These are phyloP conservation scores for Apocynum venetum DNA, from an alignment of 257 asterid genomes.

Conservation along the genomic window DNA sequence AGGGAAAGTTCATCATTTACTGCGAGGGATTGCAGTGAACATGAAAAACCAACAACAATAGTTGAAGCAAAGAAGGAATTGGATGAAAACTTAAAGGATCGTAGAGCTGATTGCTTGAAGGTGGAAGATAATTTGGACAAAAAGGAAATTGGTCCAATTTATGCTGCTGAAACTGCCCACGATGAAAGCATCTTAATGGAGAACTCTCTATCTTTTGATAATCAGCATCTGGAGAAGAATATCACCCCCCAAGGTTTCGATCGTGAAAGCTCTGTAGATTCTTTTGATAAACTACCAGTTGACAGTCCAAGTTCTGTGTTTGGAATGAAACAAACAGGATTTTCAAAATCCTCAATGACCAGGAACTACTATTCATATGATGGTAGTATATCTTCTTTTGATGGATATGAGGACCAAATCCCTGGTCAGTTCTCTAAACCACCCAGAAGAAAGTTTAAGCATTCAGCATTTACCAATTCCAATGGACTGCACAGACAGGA, in stretches of 20 bases:
- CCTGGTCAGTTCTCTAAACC: constrained; percentile 29
- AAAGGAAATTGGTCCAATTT: constrained; percentile 14
- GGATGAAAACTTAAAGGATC: constrained; percentile 18
- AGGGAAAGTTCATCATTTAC: constrained; percentile 19
- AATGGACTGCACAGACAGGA: constrained; percentile 23
- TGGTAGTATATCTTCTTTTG: constrained; percentile 69
- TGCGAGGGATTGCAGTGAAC: constrained; percentile 21
- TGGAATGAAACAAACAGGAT: constrained; percentile 18
- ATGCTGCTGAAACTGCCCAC: constrained; percentile 27
- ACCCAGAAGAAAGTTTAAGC: constrained; percentile 31
- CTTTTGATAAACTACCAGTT: constrained; percentile 30
- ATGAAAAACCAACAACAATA: constrained; percentile 20
- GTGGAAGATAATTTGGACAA: constrained; percentile 10
- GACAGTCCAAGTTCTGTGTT: constrained; percentile 27
- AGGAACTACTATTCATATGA: constrained; percentile 49
- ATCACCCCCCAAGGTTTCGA: constrained; percentile 27
- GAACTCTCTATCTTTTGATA: constrained; percentile 34
- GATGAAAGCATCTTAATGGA: constrained; percentile 31
- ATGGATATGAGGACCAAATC: constrained; percentile 44
- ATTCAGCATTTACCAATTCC: constrained; percentile 18
- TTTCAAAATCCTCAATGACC: constrained; percentile 33
- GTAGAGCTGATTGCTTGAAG: constrained; percentile 12
- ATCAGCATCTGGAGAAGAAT: constrained; percentile 27
- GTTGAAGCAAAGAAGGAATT: constrained; percentile 14
- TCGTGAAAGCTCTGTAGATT: constrained; percentile 38